phyloP scores from a whole-genome alignment of 805 yeast species.

The Hanseniaspora singularis region DNA sequence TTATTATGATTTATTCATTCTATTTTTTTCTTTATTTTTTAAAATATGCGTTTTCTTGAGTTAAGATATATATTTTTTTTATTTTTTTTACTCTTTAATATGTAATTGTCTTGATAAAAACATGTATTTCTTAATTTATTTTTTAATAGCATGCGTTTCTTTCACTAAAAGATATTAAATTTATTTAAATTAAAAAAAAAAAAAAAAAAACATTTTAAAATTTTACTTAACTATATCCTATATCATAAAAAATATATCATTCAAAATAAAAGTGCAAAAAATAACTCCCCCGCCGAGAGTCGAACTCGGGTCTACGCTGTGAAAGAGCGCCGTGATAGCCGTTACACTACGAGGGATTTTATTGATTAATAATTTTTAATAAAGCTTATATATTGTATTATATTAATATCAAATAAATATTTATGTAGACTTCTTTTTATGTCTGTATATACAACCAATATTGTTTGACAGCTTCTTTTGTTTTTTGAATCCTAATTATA shows the following conservation, averaged over 20 bases:
- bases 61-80: too few species aligned
- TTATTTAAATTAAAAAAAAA: too few species aligned
- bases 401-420: not conserved
- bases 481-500: not conserved
- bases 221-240: not conserved
- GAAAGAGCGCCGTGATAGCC: constrained; percentile 12
- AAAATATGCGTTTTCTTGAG: too few species aligned
- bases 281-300: constrained; percentile 9
- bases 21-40: too few species aligned
- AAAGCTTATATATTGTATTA: not conserved
- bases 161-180: too few species aligned
- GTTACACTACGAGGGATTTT: constrained; percentile 8
- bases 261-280: not conserved
- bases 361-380: not conserved
- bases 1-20: too few species aligned
- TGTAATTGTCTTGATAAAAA: too few species aligned
- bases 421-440: too few species aligned
- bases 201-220: too few species aligned
- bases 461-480: not conserved
- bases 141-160: too few species aligned
- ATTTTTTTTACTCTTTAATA: too few species aligned
- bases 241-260: not conserved
- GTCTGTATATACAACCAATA: constrained; percentile 3
- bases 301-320: constrained; percentile 12
- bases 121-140: too few species aligned